These are phyloP conservation scores for Eucalyptus viminalis DNA, from an alignment of 345 rosid species.

Conservation along the genomic window DNA sequence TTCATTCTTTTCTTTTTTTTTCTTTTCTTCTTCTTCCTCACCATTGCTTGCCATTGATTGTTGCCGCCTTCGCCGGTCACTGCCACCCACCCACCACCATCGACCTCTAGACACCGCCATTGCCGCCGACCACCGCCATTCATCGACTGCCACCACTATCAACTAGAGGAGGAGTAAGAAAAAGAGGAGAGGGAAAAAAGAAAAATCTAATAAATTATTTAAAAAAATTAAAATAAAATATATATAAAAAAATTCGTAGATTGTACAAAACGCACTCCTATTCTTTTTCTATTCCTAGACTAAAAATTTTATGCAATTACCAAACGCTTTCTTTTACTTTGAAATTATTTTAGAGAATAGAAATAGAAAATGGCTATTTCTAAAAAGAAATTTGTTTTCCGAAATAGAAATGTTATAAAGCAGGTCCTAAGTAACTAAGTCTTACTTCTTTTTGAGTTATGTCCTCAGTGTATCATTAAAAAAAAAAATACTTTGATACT, in stretches of 20 bases:
- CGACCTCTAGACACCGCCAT: fast-evolving
- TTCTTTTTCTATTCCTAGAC: too few species aligned
- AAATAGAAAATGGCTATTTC: too few species aligned
- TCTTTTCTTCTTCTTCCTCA: not conserved
- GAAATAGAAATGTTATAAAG: fast-evolving
- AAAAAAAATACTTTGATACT: not conserved
- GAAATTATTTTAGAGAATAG: fast-evolving
- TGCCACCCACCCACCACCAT: fast-evolving
- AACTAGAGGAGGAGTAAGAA: too few species aligned
- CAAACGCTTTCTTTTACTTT: fast-evolving
- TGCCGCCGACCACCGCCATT: fast-evolving
- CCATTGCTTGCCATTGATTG: too few species aligned
- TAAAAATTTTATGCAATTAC: too few species aligned
- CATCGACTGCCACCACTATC: fast-evolving
- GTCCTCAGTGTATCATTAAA: not conserved
- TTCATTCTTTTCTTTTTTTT: fast-evolving
- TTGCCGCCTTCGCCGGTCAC: fast-evolving
- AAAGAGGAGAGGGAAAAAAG: too few species aligned
- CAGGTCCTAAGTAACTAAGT: not conserved
- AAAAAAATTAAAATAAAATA: too few species aligned
- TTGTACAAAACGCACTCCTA: fast-evolving
- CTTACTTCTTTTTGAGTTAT: not conserved
- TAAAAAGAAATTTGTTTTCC: fast-evolving
- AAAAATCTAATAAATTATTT: too few species aligned
- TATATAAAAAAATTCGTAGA: fast-evolving